Percentiles rank a stretch among this genome's conserved stretches.
phyloP scores from a whole-genome alignment of 768 basidiomycete genomes.

The Neoboletus brunneissimus region DNA sequence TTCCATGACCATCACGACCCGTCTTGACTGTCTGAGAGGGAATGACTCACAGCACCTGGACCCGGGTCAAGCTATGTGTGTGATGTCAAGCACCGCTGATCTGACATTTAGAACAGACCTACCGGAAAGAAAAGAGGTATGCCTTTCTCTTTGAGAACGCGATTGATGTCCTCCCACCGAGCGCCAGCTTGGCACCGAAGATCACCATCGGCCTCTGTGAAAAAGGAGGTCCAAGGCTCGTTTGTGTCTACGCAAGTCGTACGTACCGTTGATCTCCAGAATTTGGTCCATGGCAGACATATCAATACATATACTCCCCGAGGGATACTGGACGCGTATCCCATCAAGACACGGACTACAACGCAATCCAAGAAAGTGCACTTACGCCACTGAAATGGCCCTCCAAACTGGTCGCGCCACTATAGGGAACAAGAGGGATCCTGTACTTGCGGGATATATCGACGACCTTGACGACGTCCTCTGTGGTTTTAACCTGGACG shows the following conservation, averaged over 20 bases:
- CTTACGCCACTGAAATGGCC: constrained; percentile 79
- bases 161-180: constrained; percentile 78
- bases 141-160: constrained; percentile 58
- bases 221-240: neutral
- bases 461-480: constrained; percentile 80
- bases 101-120: constrained; percentile 17
- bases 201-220: constrained; percentile 66
- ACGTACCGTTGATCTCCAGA: constrained; percentile 53
- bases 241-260: constrained; percentile 7
- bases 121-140: constrained; percentile 89
- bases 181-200: constrained; percentile 74
- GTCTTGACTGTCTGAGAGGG: neutral
- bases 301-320: constrained; percentile 73
- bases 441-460: constrained; percentile 69
- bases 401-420: constrained; percentile 85
- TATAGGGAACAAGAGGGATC: constrained; percentile 77
- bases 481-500: constrained; percentile 60
- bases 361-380: neutral
- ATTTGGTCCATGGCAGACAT: constrained; percentile 67
- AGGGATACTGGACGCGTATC: constrained; percentile 29
- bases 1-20: constrained; percentile 27
- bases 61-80: constrained; percentile 58
- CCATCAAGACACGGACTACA: constrained; percentile 2
- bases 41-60: constrained; percentile 56
- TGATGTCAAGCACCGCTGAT: constrained; percentile 41